Evolutionary conservation across 2,329 filamentous ascomycete species (phyloP).

Genomic region (Paraphaeosphaeria sporulosa): DNA sequence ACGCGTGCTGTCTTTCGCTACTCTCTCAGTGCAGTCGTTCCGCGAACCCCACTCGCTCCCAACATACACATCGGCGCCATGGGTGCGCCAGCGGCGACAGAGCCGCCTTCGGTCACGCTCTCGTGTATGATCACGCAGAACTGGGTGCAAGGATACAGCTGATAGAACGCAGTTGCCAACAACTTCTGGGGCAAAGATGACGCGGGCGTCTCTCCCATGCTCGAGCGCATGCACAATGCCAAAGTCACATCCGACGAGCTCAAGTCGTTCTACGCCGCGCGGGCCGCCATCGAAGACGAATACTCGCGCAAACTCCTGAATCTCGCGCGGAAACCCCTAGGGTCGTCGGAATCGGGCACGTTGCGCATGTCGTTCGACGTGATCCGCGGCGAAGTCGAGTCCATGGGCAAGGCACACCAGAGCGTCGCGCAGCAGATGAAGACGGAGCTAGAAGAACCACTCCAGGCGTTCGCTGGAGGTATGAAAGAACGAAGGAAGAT

Average conservation of each 20-base stretch:
- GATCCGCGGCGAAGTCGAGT: slow-evolving; percentile 86
- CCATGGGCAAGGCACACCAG: slow-evolving; percentile 93
- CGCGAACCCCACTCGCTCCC: slow-evolving; percentile 28
- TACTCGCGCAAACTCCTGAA: slow-evolving; percentile 89
- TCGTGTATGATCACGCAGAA: slow-evolving; percentile 63
- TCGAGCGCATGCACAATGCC: slow-evolving; percentile 92
- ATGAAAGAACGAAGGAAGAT: slow-evolving; percentile 98
- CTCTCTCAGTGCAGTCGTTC: slow-evolving; percentile 4
- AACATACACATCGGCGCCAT: slow-evolving; percentile 54
- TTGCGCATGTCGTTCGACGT: slow-evolving; percentile 86
- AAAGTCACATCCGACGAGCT: slow-evolving; percentile 96
- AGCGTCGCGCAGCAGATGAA: slow-evolving; percentile 94
- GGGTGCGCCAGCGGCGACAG: slow-evolving; percentile 65
- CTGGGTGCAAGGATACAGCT: slow-evolving; percentile 27
- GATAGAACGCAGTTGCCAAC: slow-evolving; percentile 78
- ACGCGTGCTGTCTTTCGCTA: not conserved
- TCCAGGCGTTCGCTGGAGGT: slow-evolving; percentile 88
- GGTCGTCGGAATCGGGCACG: slow-evolving; percentile 85
- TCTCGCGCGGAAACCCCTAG: slow-evolving; percentile 85
- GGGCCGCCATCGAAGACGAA: slow-evolving; percentile 94
- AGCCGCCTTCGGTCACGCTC: slow-evolving; percentile 70
- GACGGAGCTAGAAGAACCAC: slow-evolving; percentile 90
- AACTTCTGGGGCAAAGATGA: slow-evolving; percentile 99
- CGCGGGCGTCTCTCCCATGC: slow-evolving; percentile 87
- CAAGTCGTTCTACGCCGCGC: slow-evolving; percentile 87